Conservation (phyloP, 495 filamentous ascomycete genomes). For the Glarea lozoyensis region DNA sequence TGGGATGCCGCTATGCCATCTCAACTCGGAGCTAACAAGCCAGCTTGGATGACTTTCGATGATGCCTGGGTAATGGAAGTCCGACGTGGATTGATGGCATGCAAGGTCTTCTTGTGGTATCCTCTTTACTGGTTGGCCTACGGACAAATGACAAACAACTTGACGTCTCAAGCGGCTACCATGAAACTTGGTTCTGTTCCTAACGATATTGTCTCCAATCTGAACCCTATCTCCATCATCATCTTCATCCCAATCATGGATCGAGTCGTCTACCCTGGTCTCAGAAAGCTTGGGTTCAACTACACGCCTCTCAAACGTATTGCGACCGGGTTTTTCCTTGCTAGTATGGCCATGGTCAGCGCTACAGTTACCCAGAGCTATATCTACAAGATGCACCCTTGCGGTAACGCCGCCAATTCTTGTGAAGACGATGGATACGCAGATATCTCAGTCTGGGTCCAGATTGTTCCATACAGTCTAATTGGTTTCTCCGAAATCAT, state of each 20-base stretch:
- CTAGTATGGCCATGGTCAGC: constrained; percentile 50
- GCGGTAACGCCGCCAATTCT: constrained; percentile 40
- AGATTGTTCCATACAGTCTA: constrained; percentile 25
- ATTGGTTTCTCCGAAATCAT: constrained; percentile 32
- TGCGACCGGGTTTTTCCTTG: constrained; percentile 53
- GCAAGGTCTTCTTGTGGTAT: constrained; percentile 55
- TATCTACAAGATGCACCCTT: constrained; percentile 53
- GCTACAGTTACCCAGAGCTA: constrained; percentile 58
- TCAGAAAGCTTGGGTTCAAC: constrained; percentile 52
- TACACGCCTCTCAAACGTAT: constrained; percentile 70
- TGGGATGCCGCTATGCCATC: constrained; percentile 63
- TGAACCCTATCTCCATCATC: constrained; percentile 65
- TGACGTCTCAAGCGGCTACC: constrained; percentile 62
- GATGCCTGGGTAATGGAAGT: constrained; percentile 69
- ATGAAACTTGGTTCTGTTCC: constrained; percentile 63
- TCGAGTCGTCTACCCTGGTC: constrained; percentile 53
- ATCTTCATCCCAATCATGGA: constrained; percentile 74
- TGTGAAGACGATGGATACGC: constrained; percentile 3
- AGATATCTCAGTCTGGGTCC: constrained; percentile 19
- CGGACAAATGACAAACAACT: constrained; percentile 44
- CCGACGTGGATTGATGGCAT: constrained; percentile 55
- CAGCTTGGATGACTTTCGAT: constrained; percentile 63
- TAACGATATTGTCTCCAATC: constrained; percentile 70
- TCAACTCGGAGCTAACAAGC: constrained; percentile 35
- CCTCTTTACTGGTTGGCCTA: constrained; percentile 43